These are phyloP conservation scores for Jasminum sambac DNA, from an alignment of 257 asterid genomes.

Conservation along the genomic window DNA sequence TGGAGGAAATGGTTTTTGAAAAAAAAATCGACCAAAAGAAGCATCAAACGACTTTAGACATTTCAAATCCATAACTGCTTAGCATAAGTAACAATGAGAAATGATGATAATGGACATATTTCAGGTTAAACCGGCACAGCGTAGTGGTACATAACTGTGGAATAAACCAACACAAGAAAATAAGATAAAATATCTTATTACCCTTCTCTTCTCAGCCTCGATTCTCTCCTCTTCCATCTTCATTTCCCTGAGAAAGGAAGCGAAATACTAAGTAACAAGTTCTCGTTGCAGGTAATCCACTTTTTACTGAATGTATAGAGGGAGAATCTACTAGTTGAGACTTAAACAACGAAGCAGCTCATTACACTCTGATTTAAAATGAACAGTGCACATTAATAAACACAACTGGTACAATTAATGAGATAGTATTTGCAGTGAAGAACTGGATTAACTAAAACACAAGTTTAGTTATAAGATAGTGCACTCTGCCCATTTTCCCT, in stretches of 20 bases:
- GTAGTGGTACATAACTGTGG: not conserved
- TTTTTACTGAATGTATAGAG: not conserved
- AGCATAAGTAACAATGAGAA: not conserved
- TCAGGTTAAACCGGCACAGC: not conserved
- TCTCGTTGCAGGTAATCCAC: not conserved
- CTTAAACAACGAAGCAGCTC: not conserved
- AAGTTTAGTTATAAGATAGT: not conserved
- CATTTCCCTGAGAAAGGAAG: slow-evolving; percentile 79
- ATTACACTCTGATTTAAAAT: not conserved
- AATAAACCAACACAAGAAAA: not conserved
- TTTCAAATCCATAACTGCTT: not conserved
- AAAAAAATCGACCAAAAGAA: no score
- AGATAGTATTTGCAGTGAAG: not conserved
- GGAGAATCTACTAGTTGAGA: not conserved
- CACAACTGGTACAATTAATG: not conserved
- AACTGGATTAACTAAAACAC: not conserved
- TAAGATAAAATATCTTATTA: slow-evolving; percentile 32
- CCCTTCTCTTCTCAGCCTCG: slow-evolving; percentile 94
- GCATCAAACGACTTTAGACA: not conserved
- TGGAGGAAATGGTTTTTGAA: no score
- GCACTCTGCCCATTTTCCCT: not conserved
- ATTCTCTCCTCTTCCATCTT: slow-evolving; percentile 93
- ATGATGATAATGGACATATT: not conserved
- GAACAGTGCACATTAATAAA: not conserved
- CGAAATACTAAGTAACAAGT: slow-evolving; percentile 16